phyloP scores from a whole-genome alignment of 78 protist species.

The Dictyostelium discoideum region dicty_2.7 NC_007088.5:115001-115500 shows the following conservation, averaged over 20 bases:
- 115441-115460: background rate
- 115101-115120: background rate
- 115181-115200: no score
- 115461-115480: background rate
- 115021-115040: background rate
- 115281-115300: no score
- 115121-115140: background rate
- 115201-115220: no score
- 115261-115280: no score
- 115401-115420: slow-evolving; percentile 50
- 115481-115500: slow-evolving; percentile 47
- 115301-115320: no score
- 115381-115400: slow-evolving; percentile 57
- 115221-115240: background rate
- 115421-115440: background rate
- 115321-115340: slow-evolving; percentile 21
- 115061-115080: background rate
- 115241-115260: background rate
- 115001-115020: background rate
- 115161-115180: background rate
- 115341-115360: slow-evolving; percentile 11
- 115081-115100: background rate
- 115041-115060: background rate
- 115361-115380: slow-evolving; percentile 57
- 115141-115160: background rate